Evolutionary conservation across 169 alveolate species (phyloP).

Genomic region (Babesia ovis): DNA sequence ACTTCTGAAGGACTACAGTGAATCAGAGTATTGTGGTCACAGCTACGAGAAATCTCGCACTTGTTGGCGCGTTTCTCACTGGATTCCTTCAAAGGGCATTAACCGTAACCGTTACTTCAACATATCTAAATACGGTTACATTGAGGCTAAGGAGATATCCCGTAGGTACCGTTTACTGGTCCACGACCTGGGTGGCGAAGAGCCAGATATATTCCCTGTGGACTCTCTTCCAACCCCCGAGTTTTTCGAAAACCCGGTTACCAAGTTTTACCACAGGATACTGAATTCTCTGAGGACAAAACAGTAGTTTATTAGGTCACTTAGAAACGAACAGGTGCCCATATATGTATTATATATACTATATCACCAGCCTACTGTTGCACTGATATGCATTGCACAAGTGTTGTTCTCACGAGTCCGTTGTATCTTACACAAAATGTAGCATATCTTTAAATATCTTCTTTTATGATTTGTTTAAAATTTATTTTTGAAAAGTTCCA

Average conservation of each 20-base stretch:
- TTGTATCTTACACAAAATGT: neutral
- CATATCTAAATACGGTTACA: conserved; percentile 68
- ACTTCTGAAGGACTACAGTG: conserved; percentile 40
- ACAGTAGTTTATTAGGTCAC: neutral
- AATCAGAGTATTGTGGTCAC: conserved; percentile 50
- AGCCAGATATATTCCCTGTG: conserved; percentile 30
- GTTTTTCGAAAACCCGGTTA: conserved; percentile 45
- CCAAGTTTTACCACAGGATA: conserved; percentile 44
- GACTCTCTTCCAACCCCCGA: conserved; percentile 35
- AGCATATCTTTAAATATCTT: no score
- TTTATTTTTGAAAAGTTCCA: neutral
- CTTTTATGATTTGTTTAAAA: neutral
- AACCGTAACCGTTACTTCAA: conserved; percentile 67
- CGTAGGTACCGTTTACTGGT: conserved; percentile 26
- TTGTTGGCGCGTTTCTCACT: conserved; percentile 71
- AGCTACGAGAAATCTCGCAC: conserved; percentile 54
- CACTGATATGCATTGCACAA: conserved; percentile 31
- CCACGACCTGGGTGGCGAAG: conserved; percentile 60
- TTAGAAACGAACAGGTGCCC: neutral
- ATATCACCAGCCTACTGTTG: neutral
- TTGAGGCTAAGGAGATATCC: conserved; percentile 63
- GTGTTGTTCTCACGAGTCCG: neutral
- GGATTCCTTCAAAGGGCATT: conserved; percentile 65
- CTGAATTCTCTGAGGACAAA: conserved; percentile 43
- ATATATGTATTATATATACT: neutral